Base-by-base conservation (phyloP, 2,329 filamentous ascomycete genomes). In the Calonectria henricotiae region DNA sequence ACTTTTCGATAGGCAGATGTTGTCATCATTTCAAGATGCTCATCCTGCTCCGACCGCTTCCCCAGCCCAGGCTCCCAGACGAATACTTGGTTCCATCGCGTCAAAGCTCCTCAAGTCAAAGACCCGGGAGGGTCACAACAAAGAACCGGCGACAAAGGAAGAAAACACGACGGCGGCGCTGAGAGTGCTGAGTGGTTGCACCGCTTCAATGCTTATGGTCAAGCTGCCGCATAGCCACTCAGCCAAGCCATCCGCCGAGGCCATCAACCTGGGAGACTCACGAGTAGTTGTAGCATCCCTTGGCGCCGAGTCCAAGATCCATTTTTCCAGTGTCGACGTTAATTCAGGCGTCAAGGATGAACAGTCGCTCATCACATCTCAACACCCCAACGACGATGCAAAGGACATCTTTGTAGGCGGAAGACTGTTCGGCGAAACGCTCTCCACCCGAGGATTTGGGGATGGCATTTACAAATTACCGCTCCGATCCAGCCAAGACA, bases 391-490 rank as follows among this genome's bases (percentile, higher is more conserved):
- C 7, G 63, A 65, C 37, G 63, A 65, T 47, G 13, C 51, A 35
- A 65, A 60, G 30, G 63, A 65, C 11, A 60, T 65, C 17, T 65
- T 65, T 20, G 51, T 65, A 2, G 63, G 63, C 1, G 63, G 63
- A 20, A 51, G 63, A 9, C 30, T 65, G 12, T 65, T 65, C 15
- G 63, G 63, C 8, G 63, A 65, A 27, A 65, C 63, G n/a, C 51
- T 65, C 17, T 65, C 63, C 17, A 65, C 63, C 9, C 20, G 51
- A 35, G 63, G n/a, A 20, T 60, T 65, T 7, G 63, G 63, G 13
- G 63, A 65, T 17, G 63, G 51, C 20, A 60, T 65, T 2, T 65
- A 65, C 63, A 65, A 65, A 15, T 17, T 65, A 8, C 63, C 63
- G 6, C 41, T 65, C 32, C 44, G 41, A 51, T 44, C 30, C 5